phyloP scores from a whole-genome alignment of 2,329 filamentous ascomycete genomes.

The Hymenoscyphus albidus region DNA sequence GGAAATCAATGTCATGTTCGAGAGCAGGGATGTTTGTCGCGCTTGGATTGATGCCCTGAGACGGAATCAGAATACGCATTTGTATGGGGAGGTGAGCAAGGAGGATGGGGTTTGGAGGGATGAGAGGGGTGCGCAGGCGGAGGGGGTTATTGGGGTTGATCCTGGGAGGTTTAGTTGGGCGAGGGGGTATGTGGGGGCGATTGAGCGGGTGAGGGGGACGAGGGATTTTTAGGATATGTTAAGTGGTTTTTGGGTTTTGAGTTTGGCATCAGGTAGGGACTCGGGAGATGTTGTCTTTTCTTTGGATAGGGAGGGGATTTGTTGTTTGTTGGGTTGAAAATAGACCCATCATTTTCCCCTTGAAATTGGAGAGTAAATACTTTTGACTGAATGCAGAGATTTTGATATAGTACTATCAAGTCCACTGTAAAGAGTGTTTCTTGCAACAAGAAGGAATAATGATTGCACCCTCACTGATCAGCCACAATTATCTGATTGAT shows the following conservation, averaged over 20 bases:
- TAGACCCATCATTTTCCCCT: too few relatives aligned
- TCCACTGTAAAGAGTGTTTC: too few relatives aligned
- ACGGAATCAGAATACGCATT: constrained; percentile 63
- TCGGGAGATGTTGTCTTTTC: background rate
- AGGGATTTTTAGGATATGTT: constrained; percentile 44
- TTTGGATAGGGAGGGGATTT: background rate
- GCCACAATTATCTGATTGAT: too few relatives aligned
- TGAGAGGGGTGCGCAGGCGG: constrained; percentile 42
- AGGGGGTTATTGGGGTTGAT: constrained; percentile 49
- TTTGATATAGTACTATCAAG: too few relatives aligned
- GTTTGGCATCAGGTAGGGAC: background rate
- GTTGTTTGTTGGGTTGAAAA: background rate
- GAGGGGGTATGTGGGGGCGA: constrained; percentile 53
- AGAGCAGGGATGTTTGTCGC: constrained; percentile 56
- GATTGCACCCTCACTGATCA: too few relatives aligned
- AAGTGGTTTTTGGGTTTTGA: background rate
- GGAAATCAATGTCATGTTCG: constrained; percentile 73
- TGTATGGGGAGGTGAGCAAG: constrained; percentile 50
- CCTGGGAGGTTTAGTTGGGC: constrained; percentile 55
- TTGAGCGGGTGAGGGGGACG: constrained; percentile 53
- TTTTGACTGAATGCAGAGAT: too few relatives aligned
- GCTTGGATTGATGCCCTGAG: constrained; percentile 60
- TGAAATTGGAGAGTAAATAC: too few relatives aligned
- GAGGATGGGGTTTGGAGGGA: constrained; percentile 63
- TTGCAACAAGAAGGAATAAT: too few relatives aligned